These are phyloP conservation scores for Penicillium psychrofluorescens DNA, from an alignment of 495 filamentous ascomycete genomes.

Conservation along the genomic window DNA sequence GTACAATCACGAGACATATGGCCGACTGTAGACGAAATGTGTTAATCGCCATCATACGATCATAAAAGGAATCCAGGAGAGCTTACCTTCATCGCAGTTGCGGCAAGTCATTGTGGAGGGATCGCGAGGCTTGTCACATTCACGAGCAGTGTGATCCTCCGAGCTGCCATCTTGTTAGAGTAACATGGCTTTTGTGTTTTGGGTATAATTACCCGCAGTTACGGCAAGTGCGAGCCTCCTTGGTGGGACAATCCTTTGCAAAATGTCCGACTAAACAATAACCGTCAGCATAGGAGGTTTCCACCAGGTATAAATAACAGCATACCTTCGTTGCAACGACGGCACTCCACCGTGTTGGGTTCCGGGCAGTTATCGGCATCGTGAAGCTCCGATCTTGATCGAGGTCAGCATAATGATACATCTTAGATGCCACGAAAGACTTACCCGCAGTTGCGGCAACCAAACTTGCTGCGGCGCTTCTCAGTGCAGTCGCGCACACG, in stretches of 20 bases:
- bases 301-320: neutral
- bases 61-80: neutral
- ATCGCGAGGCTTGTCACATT: conserved; percentile 48
- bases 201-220: conserved; percentile 56
- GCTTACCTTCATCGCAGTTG: conserved; percentile 58
- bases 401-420: conserved; percentile 4
- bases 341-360: conserved; percentile 73
- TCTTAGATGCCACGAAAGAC: conserved; percentile 10
- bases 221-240: conserved; percentile 46
- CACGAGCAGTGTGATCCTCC: conserved; percentile 46
- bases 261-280: conserved; percentile 65
- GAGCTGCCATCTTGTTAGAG: conserved; percentile 24
- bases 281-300: conserved; percentile 4
- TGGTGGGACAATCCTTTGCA: conserved; percentile 68
- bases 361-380: conserved; percentile 56
- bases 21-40: conserved; percentile 37
- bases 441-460: conserved; percentile 80
- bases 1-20: conserved; percentile 70
- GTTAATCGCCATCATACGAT: neutral
- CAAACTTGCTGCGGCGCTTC: conserved; percentile 47
- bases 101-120: conserved; percentile 49
- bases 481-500: conserved; percentile 61
- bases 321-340: conserved; percentile 63
- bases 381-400: conserved; percentile 48
- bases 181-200: neutral